Conservation (phyloP, 2,329 filamentous ascomycete species). For the Fusarium albosuccineum region DNA sequence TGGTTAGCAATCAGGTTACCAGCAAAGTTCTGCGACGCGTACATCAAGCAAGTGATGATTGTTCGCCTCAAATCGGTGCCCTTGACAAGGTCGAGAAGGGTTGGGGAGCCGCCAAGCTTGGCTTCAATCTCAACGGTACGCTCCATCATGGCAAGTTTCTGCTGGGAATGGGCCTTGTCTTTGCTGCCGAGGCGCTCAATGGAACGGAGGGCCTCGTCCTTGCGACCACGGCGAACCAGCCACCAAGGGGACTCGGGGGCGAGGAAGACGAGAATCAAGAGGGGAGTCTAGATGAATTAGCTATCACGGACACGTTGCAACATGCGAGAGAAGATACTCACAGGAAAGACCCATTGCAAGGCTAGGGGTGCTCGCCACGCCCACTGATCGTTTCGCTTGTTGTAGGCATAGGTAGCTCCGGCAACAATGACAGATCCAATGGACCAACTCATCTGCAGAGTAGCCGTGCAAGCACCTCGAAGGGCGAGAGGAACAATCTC, state of each 20-base stretch:
- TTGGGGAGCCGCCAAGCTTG: constrained; percentile 55
- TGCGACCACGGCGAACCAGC: constrained; percentile 61
- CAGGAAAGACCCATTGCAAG: constrained; percentile 69
- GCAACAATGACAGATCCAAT: constrained; percentile 71
- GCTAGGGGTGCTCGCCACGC: constrained; percentile 61
- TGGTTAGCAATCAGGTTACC: constrained; percentile 72
- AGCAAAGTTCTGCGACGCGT: constrained; percentile 69
- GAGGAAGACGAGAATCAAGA: constrained; percentile 62
- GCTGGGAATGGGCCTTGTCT: constrained; percentile 26
- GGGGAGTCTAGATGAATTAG: constrained; percentile 47
- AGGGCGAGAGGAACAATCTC: constrained; percentile 70
- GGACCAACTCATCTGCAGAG: constrained; percentile 73
- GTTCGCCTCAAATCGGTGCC: constrained; percentile 67
- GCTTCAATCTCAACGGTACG: constrained; percentile 65
- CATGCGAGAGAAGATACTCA: neutral
- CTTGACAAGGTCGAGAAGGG: constrained; percentile 63
- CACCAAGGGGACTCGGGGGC: constrained; percentile 65
- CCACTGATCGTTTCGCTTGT: constrained; percentile 47
- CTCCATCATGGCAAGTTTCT: constrained; percentile 68
- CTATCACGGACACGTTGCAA: too few relatives aligned
- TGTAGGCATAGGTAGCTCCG: constrained; percentile 66
- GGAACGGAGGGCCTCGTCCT: constrained; percentile 56
- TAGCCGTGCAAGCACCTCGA: constrained; percentile 67
- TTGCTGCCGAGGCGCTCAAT: constrained; percentile 59
- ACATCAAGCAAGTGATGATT: constrained; percentile 66